Conservation (phyloP, 2,329 filamentous ascomycete genomes). For the Paradendryphiella salina region DNA sequence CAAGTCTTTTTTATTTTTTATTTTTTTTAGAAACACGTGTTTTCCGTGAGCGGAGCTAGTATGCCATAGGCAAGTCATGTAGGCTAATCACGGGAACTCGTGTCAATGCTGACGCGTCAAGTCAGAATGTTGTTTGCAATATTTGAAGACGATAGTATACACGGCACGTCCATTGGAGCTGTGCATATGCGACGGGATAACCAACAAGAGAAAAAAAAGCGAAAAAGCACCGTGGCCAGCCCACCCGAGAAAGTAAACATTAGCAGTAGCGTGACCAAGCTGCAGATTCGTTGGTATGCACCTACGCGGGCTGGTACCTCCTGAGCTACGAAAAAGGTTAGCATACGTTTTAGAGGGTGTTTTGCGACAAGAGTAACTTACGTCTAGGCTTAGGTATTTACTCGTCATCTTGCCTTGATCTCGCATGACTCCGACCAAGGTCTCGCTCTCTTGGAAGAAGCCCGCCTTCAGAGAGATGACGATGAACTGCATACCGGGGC, state of each 20-base stretch:
- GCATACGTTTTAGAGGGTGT: neutral
- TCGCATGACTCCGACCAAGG: slow-evolving; percentile 90
- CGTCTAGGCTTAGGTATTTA: slow-evolving; percentile 89
- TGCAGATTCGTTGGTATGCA: neutral
- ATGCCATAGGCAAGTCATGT: slow-evolving; percentile 1
- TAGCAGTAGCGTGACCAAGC: neutral
- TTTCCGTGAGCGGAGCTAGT: slow-evolving; percentile 1
- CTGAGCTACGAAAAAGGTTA: slow-evolving; percentile 8
- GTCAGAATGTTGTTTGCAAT: neutral
- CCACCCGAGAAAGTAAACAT: neutral
- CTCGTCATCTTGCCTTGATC: slow-evolving; percentile 94
- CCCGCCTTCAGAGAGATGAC: slow-evolving; percentile 96
- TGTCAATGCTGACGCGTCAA: neutral
- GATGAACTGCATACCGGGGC: slow-evolving; percentile 98
- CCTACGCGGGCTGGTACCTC: slow-evolving; percentile 8
- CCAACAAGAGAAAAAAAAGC: neutral
- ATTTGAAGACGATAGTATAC: neutral
- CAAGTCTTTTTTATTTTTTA: too few relatives aligned
- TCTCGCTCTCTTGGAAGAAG: slow-evolving; percentile 95
- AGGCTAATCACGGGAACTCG: neutral
- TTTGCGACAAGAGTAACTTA: slow-evolving; percentile 57
- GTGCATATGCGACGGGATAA: neutral
- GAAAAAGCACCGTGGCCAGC: neutral
- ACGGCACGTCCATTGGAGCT: neutral
- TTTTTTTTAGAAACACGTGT: neutral